phyloP scores from a whole-genome alignment of 2,329 filamentous ascomycete genomes.

The Aspergillus eucalypticola region DNA sequence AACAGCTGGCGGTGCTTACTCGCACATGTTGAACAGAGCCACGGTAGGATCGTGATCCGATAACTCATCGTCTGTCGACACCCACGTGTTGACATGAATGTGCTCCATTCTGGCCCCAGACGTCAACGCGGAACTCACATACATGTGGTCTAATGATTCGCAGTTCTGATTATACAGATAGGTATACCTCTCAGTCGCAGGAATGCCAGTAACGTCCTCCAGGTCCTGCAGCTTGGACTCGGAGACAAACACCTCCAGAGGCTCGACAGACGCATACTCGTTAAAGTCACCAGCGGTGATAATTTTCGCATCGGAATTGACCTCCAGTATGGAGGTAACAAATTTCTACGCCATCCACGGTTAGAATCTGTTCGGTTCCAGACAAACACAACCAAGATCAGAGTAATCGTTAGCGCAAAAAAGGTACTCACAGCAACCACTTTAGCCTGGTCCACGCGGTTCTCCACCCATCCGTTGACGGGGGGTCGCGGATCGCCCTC shows the following conservation, averaged over 20 bases:
- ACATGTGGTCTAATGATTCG: constrained; percentile 71
- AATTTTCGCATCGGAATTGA: constrained; percentile 59
- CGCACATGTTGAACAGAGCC: constrained; percentile 62
- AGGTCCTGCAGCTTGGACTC: constrained; percentile 62
- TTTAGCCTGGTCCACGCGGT: constrained; percentile 58
- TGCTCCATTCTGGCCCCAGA: constrained; percentile 55
- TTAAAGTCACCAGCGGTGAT: constrained; percentile 70
- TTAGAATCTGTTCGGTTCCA: not conserved
- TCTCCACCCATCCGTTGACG: constrained; percentile 63
- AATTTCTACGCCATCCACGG: constrained; percentile 47
- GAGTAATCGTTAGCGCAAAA: not conserved
- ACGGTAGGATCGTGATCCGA: constrained; percentile 72
- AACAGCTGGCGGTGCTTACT: not conserved
- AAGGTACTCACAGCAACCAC: constrained; percentile 55
- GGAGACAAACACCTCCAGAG: constrained; percentile 56
- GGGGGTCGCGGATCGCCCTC: constrained; percentile 68
- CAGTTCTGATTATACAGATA: constrained; percentile 70
- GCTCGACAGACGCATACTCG: constrained; percentile 66
- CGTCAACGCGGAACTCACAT: constrained; percentile 58
- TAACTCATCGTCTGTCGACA: constrained; percentile 55
- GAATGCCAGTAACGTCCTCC: constrained; percentile 59
- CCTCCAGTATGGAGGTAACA: constrained; percentile 57
- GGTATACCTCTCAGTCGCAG: constrained; percentile 64
- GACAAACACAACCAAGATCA: not conserved
- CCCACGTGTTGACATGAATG: constrained; percentile 71